Base-by-base conservation (phyloP, 2,329 filamentous ascomycete genomes). In the Pleomassaria siparia region DNA sequence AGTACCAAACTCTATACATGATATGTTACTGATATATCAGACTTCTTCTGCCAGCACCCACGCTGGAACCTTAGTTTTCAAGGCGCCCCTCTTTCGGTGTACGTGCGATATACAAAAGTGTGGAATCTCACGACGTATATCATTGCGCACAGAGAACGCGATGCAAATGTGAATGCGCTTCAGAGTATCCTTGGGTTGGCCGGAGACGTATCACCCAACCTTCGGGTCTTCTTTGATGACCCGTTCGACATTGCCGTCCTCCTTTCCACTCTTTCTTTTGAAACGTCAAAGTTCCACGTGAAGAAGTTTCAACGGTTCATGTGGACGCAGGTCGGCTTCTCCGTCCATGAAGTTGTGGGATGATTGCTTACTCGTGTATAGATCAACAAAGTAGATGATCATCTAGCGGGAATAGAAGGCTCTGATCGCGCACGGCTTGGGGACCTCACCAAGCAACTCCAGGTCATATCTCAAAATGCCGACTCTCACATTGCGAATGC, bases 401-500 rank as follows among this genome's bases (percentile, higher is more conserved):
- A 51, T 29, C 55, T 58, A 21, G 53, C 49, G 1, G 47, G 51
- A 6, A 39, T 53, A 20, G 47, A 53, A 35, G 44, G 44, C 22
- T 54, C 43, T 16, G 60, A 64, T 29, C 57, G 57, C 12, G 25
- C 46, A n/a, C 49, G 51, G 10, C 47, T 66, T 6, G 45, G 51
- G 29, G 51, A 62, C 4, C 28, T 8, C 59, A 61, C 20, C 18
- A 63, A 60, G 35, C 40, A 64, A 26, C 55, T 68, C 8, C 64
- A 68, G 18, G 58, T 64, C 16, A 56, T 67, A 16, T 62, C 63
- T 10, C 57, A 66, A 32, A 60, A 60, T 24, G 58, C 55, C 2
- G 61, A 67, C 43, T 58, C 57, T 1, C 59, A 62, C 36, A 44
- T 65, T 10, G 60, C 48, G 16, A 66, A 66, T 29, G 58, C 59